A percentile compares a stretch with the other conserved stretches of the same genome.
phyloP scores from a whole-genome alignment of 2,329 filamentous ascomycete genomes.

The Pseudophaeomoniella oleicola region DNA sequence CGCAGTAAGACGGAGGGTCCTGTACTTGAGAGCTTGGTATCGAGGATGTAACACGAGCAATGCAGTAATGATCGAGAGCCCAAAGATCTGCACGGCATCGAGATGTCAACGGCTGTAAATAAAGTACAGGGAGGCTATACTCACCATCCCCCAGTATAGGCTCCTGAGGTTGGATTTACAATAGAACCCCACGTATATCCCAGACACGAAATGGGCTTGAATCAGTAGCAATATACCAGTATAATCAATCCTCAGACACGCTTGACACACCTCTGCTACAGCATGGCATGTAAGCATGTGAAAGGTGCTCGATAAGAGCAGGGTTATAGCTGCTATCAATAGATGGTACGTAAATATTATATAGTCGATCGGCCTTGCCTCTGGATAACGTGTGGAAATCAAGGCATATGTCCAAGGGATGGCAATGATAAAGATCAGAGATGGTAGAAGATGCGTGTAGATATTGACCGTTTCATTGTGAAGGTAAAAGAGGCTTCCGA shows the following conservation, averaged over 20 bases:
- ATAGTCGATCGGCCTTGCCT: slow-evolving; percentile 48
- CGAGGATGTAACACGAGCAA: slow-evolving; percentile 19
- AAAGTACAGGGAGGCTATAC: slow-evolving; percentile 3
- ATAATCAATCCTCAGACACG: slow-evolving; percentile 90
- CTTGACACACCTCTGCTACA: slow-evolving; percentile 54
- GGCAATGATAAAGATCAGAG: slow-evolving; percentile 37
- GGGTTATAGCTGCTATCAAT: slow-evolving; percentile 53
- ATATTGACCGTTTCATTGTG: slow-evolving; percentile 62
- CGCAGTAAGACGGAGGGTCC: slow-evolving; percentile 13
- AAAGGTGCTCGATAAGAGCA: slow-evolving; percentile 72
- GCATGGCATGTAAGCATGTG: slow-evolving; percentile 82
- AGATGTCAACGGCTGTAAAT: background rate
- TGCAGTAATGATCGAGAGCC: slow-evolving; percentile 15
- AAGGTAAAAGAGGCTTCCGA: slow-evolving; percentile 44
- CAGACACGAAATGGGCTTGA: slow-evolving; percentile 65
- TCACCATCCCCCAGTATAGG: slow-evolving; percentile 21
- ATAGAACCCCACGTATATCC: slow-evolving; percentile 21
- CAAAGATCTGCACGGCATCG: slow-evolving; percentile 12
- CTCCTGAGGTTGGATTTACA: slow-evolving; percentile 15
- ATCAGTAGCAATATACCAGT: slow-evolving; percentile 86
- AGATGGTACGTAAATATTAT: slow-evolving; percentile 68
- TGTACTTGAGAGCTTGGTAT: slow-evolving; percentile 14
- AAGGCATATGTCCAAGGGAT: too few species aligned
- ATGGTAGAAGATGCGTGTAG: slow-evolving; percentile 56
- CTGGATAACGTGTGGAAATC: slow-evolving; percentile 51